phyloP scores from a whole-genome alignment of 805 yeast species.

The Wickerhamiella sergipiensis region DNA sequence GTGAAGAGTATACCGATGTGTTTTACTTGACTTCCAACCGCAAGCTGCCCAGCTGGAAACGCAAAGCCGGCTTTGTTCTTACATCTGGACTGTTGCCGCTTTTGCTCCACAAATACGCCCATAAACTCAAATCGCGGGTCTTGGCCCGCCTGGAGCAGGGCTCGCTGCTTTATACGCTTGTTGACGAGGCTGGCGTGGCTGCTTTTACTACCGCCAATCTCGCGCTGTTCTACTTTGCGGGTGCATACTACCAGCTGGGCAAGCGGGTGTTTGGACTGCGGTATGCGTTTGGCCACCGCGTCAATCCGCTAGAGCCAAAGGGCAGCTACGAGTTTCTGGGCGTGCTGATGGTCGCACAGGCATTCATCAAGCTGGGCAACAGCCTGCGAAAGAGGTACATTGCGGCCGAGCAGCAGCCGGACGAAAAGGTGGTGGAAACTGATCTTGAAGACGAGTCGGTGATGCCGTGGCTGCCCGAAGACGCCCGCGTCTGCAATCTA shows the following conservation, averaged over 20 bases:
- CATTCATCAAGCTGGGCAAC: slow-evolving; percentile 12
- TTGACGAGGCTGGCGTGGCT: slow-evolving; percentile 15
- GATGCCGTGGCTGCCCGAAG: slow-evolving; percentile 56
- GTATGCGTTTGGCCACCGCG: slow-evolving; percentile 36
- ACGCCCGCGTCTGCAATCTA: slow-evolving; percentile 66
- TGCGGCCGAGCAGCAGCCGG: slow-evolving; percentile 6
- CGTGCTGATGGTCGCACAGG: slow-evolving; percentile 23
- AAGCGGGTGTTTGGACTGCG: slow-evolving; percentile 70
- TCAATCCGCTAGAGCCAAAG: slow-evolving; percentile 18
- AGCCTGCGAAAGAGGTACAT: slow-evolving; percentile 7
- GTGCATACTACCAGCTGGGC: slow-evolving; percentile 64
- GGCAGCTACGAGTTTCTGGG: slow-evolving; percentile 61
- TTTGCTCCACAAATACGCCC: slow-evolving; percentile 16
- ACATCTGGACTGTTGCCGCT: slow-evolving; percentile 56
- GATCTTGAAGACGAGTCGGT: slow-evolving; percentile 43
- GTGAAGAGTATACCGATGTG: slow-evolving; percentile 82
- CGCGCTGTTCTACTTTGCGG: slow-evolving; percentile 71
- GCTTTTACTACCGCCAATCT: slow-evolving; percentile 53
- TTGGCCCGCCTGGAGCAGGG: slow-evolving; percentile 4
- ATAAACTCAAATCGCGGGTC: slow-evolving; percentile 13
- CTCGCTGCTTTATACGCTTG: slow-evolving; percentile 2
- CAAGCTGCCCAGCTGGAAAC: slow-evolving; percentile 18
- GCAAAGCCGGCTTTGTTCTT: slow-evolving; percentile 45
- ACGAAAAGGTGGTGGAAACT: slow-evolving; percentile 20
- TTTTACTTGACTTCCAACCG: slow-evolving; percentile 19